Conservation (phyloP, 2,329 filamentous ascomycete species). For the Leptosphaerulina australis region DNA sequence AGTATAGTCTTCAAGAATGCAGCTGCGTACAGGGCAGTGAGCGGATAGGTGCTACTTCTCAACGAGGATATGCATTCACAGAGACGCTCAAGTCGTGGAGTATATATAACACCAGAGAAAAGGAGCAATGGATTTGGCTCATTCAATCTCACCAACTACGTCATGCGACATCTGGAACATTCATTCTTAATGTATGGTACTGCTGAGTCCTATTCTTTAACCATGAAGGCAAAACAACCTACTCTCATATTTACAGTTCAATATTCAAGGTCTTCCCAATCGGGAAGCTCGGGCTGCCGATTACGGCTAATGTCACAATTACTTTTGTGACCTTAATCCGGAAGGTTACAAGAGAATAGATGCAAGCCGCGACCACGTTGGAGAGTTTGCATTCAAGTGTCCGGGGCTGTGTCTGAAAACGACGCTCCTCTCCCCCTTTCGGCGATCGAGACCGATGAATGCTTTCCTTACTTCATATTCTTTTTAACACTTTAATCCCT, state of each 20-base stretch:
- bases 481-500: neutral
- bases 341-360: neutral
- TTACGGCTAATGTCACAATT: neutral
- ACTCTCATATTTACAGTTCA: too few relatives aligned
- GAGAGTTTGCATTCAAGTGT: neutral
- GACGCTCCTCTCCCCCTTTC: slow-evolving; percentile 5
- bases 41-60: neutral
- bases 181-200: neutral
- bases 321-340: neutral
- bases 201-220: neutral
- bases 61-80: neutral
- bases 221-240: too few relatives aligned
- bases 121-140: neutral
- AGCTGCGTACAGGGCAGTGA: neutral
- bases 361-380: neutral
- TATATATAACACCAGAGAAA: neutral
- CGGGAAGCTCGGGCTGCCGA: neutral
- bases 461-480: neutral
- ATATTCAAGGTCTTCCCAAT: neutral
- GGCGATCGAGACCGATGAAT: neutral
- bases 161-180: neutral
- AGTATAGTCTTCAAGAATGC: neutral
- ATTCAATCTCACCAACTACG: neutral
- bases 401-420: neutral
- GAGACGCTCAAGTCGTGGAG: neutral